These are phyloP conservation scores for Waltergamsia citrina DNA, from an alignment of 2,329 filamentous ascomycete species.

Conservation along the genomic window DNA sequence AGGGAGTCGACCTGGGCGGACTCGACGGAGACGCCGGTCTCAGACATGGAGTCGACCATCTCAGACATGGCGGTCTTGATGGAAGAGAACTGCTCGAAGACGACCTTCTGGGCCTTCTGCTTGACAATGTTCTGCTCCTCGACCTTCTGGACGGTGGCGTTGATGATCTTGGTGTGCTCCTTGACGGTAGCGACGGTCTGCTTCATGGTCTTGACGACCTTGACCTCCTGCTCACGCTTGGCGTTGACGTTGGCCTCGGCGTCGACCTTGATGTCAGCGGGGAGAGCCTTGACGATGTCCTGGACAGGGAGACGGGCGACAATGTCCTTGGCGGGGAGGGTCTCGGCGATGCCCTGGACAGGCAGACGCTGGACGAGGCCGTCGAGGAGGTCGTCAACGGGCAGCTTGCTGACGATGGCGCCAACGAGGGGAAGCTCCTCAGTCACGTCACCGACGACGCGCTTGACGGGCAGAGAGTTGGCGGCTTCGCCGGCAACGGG, in stretches of 20 bases:
- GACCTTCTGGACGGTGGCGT: constrained; percentile 7
- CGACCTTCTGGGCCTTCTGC: constrained; percentile 7
- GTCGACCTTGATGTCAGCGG: background rate
- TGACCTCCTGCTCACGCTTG: background rate
- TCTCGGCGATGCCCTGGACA: constrained; percentile 3
- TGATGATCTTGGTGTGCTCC: background rate
- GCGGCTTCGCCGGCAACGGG: constrained; percentile 3
- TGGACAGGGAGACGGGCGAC: constrained; percentile 2
- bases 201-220: background rate
- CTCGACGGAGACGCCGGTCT: constrained; percentile 11
- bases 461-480: background rate
- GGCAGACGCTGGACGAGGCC: constrained; percentile 4
- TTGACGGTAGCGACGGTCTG: background rate
- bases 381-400: constrained; percentile 4
- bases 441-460: background rate
- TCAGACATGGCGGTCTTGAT: constrained; percentile 10
- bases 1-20: constrained; percentile 11
- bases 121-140: constrained; percentile 12
- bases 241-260: constrained; percentile 1
- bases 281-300: constrained; percentile 3
- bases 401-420: constrained; percentile 4
- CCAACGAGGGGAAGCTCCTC: constrained; percentile 1
- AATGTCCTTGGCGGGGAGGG: constrained; percentile 1
- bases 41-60: constrained; percentile 7
- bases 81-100: background rate